A percentile compares a stretch with the other conserved stretches of the same genome.
Evolutionary conservation across 768 basidiomycete genomes (phyloP).

Genomic region (Russula ochroleuca): DNA sequence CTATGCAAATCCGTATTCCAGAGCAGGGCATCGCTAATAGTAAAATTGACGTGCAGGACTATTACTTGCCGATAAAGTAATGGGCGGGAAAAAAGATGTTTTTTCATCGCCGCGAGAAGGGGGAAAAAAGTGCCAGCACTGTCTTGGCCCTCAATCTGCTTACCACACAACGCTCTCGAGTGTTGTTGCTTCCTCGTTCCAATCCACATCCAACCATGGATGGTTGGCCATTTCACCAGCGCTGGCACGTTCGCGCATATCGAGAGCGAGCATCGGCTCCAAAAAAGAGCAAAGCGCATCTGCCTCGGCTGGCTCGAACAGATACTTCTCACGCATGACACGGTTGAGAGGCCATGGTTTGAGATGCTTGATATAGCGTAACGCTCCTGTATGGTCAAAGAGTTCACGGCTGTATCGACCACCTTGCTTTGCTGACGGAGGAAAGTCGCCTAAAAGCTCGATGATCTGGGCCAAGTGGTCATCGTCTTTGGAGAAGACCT

Average conservation of each 20-base stretch:
- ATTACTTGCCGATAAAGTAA: conserved; percentile 16
- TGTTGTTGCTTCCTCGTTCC: conserved; percentile 33
- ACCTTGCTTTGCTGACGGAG: conserved; percentile 68
- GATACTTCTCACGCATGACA: conserved; percentile 89
- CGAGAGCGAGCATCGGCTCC: conserved; percentile 68
- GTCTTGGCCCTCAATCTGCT: conserved; percentile 18
- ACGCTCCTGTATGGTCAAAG: conserved; percentile 62
- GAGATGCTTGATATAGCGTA: conserved; percentile 69
- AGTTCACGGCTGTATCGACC: conserved; percentile 83
- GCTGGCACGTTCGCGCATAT: conserved; percentile 61
- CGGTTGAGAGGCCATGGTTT: conserved; percentile 79
- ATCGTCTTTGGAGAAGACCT: conserved; percentile 85
- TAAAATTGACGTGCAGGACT: conserved; percentile 13
- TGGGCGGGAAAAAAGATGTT: neutral
- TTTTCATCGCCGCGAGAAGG: neutral
- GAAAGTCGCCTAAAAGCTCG: conserved; percentile 80
- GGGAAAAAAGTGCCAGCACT: conserved; percentile 2
- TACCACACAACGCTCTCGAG: conserved; percentile 34
- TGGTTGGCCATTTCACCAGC: conserved; percentile 74
- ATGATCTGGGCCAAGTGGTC: conserved; percentile 96
- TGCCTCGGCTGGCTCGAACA: conserved; percentile 58
- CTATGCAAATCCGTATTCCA: conserved; percentile 7
- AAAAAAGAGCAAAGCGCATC: conserved; percentile 60
- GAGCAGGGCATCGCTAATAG: conserved; percentile 15
- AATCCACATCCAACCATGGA: conserved; percentile 56